Conservation (phyloP, 768 basidiomycete genomes). For the Steccherinum ochraceum region DNA sequence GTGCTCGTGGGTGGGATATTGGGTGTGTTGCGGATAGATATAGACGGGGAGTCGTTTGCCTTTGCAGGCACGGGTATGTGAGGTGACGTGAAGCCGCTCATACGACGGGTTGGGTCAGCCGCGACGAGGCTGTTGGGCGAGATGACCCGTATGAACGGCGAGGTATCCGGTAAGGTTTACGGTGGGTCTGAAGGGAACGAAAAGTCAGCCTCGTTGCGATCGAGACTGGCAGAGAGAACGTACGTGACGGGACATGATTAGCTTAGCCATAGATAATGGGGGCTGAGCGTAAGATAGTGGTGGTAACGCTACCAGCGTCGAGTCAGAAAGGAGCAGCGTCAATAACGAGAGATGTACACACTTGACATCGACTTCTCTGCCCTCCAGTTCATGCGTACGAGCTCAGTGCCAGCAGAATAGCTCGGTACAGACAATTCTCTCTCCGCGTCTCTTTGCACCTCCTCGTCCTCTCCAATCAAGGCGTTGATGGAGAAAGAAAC, state of each 20-base stretch:
- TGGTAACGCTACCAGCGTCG: constrained; percentile 7
- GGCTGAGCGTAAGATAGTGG: constrained; percentile 16
- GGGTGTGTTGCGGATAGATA: neutral
- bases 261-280: constrained; percentile 26
- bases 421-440: neutral
- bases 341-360: constrained; percentile 7
- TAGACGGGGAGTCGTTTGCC: neutral
- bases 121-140: constrained; percentile 17
- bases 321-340: constrained; percentile 1
- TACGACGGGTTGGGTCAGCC: constrained; percentile 10
- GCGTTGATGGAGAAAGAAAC: constrained; percentile 19
- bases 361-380: constrained; percentile 12
- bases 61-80: neutral
- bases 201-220: neutral
- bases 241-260: constrained; percentile 27
- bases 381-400: constrained; percentile 23
- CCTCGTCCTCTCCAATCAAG: constrained; percentile 22
- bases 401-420: constrained; percentile 19
- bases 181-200: constrained; percentile 12
- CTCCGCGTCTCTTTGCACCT: constrained; percentile 5
- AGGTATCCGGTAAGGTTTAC: constrained; percentile 15
- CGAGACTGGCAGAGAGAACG: constrained; percentile 4
- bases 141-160: constrained; percentile 18
- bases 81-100: too few species aligned
- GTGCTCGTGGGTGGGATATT: too few species aligned